Percentiles rank a stretch among this genome's conserved stretches.
Evolutionary conservation across 345 rosid species (phyloP).

Genomic region (Eucalyptus viminalis): DNA sequence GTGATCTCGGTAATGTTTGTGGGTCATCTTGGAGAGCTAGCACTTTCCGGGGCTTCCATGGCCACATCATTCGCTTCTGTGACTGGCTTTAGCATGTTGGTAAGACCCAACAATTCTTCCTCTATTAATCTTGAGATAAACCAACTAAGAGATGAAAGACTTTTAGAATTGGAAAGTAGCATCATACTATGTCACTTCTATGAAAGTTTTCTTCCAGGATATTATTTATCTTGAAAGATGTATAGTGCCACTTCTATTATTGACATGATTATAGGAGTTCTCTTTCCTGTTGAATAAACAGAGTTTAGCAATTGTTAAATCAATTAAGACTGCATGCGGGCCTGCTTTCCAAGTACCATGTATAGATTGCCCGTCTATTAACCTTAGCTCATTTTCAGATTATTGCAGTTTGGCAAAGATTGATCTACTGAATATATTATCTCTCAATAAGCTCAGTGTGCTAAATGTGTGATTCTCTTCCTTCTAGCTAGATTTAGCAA

Average conservation of each 20-base stretch:
- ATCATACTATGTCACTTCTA: not conserved
- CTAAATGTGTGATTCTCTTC: not conserved
- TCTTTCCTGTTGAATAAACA: not conserved
- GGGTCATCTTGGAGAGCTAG: conserved; percentile 5
- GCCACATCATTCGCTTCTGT: conserved; percentile 37
- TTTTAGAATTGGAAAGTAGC: not conserved
- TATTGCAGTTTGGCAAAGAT: not conserved
- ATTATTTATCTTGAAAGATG: not conserved
- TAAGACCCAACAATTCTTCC: not conserved
- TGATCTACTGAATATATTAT: not conserved
- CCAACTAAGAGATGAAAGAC: not conserved
- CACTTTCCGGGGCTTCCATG: conserved; percentile 30
- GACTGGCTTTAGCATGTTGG: conserved; percentile 34
- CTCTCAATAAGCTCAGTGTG: not conserved
- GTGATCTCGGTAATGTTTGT: conserved; percentile 29
- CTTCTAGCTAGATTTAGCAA: not conserved
- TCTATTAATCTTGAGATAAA: not conserved
- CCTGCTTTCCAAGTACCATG: not conserved
- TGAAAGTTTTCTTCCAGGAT: not conserved
- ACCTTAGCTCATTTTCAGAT: not conserved
- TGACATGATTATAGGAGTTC: not conserved
- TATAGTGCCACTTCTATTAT: not conserved
- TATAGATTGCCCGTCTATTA: not conserved
- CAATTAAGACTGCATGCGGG: not conserved
- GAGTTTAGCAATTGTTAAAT: not conserved